Evolutionary conservation across 2,329 filamentous ascomycete species (phyloP).

Genomic region (Claviceps cyperi): DNA sequence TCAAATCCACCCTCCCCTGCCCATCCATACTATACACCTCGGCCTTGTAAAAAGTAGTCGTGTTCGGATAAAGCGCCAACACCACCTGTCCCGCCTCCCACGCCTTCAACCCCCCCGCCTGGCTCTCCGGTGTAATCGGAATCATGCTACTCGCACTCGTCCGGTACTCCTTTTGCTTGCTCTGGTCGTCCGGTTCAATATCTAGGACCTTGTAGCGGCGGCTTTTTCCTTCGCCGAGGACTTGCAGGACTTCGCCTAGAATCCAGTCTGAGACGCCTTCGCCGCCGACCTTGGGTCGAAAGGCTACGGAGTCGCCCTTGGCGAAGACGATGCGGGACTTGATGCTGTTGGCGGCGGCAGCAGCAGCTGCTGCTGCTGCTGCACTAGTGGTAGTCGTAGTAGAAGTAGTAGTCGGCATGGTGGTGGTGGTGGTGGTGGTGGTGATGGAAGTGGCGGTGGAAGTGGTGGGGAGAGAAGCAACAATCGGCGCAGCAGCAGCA

Average conservation of each 20-base stretch:
- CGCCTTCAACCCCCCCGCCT: constrained; percentile 36
- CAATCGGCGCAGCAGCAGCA: neutral
- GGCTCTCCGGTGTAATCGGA: constrained; percentile 47
- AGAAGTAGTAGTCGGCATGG: no score
- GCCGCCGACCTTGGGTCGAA: constrained; percentile 43
- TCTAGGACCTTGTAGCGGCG: constrained; percentile 69
- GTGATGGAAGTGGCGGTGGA: no score
- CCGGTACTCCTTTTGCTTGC: constrained; percentile 52
- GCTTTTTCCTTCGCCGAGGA: constrained; percentile 63
- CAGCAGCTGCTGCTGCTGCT: neutral
- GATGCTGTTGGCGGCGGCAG: constrained; percentile 10
- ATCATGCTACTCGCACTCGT: constrained; percentile 65
- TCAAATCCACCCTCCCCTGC: constrained; percentile 43
- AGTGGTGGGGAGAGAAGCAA: neutral
- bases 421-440: no score
- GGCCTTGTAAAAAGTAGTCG: constrained; percentile 74
- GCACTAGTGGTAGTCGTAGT: neutral
- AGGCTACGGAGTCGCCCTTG: constrained; percentile 51
- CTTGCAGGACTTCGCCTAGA: constrained; percentile 61
- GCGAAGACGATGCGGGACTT: constrained; percentile 41
- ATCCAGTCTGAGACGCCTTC: constrained; percentile 48
- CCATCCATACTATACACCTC: constrained; percentile 59
- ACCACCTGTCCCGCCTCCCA: constrained; percentile 58
- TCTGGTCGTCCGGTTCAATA: constrained; percentile 58
- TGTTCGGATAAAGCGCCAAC: constrained; percentile 66